These are phyloP conservation scores for Gloeopeniophorella convolvens DNA, from an alignment of 768 basidiomycete species.

Conservation along the genomic window DNA sequence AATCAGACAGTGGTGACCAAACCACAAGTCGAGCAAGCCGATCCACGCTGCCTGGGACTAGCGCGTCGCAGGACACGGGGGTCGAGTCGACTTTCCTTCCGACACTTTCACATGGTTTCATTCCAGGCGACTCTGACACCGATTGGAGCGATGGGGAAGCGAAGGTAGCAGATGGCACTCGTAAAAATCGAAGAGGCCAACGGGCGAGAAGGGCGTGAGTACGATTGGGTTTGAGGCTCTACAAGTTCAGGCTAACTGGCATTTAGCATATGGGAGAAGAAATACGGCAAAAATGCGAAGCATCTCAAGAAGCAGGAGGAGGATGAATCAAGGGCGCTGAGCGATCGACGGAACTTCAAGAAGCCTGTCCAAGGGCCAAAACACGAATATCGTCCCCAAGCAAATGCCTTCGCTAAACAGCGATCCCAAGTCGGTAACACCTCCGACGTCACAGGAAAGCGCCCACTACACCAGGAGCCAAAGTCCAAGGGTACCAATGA, in stretches of 20 bases:
- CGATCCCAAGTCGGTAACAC: not conserved
- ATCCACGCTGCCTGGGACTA: not conserved
- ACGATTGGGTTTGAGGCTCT: not conserved
- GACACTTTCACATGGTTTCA: slow-evolving; percentile 80
- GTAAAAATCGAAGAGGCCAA: slow-evolving; percentile 86
- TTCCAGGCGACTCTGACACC: slow-evolving; percentile 69
- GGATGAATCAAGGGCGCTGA: slow-evolving; percentile 13
- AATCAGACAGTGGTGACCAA: not conserved
- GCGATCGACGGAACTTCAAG: not conserved
- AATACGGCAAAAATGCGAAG: slow-evolving; percentile 85
- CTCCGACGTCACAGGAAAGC: not conserved
- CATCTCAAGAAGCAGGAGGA: slow-evolving; percentile 66
- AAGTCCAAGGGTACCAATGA: slow-evolving; percentile 23
- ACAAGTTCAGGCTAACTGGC: not conserved
- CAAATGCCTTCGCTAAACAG: not conserved
- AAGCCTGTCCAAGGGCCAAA: not conserved
- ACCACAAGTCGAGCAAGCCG: not conserved
- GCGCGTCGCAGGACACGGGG: slow-evolving; percentile 16
- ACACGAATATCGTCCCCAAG: not conserved
- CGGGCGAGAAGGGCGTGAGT: slow-evolving; percentile 91
- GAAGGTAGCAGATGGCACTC: slow-evolving; percentile 41
- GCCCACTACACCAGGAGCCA: slow-evolving; percentile 5
- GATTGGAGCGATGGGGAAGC: slow-evolving; percentile 67
- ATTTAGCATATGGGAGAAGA: slow-evolving; percentile 94
- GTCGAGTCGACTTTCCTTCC: slow-evolving; percentile 72